phyloP scores from a whole-genome alignment of 495 filamentous ascomycete genomes.

The Physcia stellaris region DNA sequence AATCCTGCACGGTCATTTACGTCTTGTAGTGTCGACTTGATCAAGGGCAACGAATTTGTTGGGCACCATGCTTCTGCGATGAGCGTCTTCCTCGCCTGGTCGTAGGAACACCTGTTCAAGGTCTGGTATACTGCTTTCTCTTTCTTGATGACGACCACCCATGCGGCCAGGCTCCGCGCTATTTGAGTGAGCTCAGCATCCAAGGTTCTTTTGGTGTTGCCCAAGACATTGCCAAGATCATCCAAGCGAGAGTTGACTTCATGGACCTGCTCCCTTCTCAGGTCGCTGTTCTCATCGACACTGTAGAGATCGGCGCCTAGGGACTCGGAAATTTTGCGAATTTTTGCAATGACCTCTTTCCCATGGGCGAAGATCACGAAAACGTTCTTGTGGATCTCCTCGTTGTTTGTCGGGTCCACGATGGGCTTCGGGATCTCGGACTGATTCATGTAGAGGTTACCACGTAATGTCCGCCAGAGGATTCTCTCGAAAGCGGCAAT shows the following conservation, averaged over 20 bases:
- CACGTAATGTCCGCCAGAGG: conserved; percentile 88
- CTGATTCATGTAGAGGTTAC: conserved; percentile 99
- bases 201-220: conserved; percentile 92
- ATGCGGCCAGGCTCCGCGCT: conserved; percentile 73
- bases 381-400: conserved; percentile 88
- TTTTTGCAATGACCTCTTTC: conserved; percentile 95
- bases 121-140: conserved; percentile 98
- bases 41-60: conserved; percentile 73
- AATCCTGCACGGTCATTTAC: conserved; percentile 91
- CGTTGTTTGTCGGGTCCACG: conserved; percentile 81
- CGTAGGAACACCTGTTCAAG: conserved; percentile 91
- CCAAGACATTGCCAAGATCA: conserved; percentile 80
- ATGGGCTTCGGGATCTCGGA: conserved; percentile 94
- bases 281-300: conserved; percentile 92
- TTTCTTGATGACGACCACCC: conserved; percentile 95
- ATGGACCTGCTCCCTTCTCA: conserved; percentile 85
- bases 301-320: conserved; percentile 89
- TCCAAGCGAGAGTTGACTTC: conserved; percentile 87
- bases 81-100: conserved; percentile 85
- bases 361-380: conserved; percentile 99
- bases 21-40: conserved; percentile 92
- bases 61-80: conserved; percentile 98
- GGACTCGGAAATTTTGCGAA: conserved; percentile 95
- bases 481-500: conserved; percentile 95
- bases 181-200: conserved; percentile 89